Conservation (phyloP, 306 rosid species). For the Heteromeles arbutifolia region DNA sequence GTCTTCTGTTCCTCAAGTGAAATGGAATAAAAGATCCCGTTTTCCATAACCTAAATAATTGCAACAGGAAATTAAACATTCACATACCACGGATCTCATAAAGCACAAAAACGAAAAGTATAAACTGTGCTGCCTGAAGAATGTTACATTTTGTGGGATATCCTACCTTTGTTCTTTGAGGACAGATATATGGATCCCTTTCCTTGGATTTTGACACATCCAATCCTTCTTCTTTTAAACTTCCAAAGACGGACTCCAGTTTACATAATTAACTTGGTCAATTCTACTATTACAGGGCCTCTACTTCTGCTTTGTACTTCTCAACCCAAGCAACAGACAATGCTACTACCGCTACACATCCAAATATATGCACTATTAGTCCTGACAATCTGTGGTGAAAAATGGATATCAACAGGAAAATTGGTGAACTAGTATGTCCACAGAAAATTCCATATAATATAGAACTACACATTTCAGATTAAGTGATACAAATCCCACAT, state of each 20-base stretch:
- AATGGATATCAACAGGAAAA: slow-evolving; percentile 2
- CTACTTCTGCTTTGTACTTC: slow-evolving; percentile 72
- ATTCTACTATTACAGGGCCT: slow-evolving; percentile 44
- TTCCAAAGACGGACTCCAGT: slow-evolving; percentile 83
- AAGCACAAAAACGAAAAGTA: not conserved
- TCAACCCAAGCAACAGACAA: slow-evolving; percentile 99
- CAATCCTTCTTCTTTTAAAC: slow-evolving; percentile 86
- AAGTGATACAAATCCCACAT: not conserved
- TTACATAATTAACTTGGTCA: slow-evolving; percentile 51
- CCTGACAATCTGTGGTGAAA: slow-evolving; percentile 69
- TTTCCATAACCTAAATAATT: slow-evolving; percentile 57
- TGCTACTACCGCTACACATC: slow-evolving; percentile 88
- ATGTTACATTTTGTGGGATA: not conserved
- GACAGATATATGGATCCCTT: slow-evolving; percentile 43
- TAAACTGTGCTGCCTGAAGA: not conserved
- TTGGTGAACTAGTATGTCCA: not conserved
- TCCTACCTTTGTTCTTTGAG: slow-evolving; percentile 66
- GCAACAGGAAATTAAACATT: slow-evolving; percentile 10
- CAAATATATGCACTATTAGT: slow-evolving; percentile 71
- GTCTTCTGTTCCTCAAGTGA: slow-evolving; percentile 93
- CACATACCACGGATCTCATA: slow-evolving; percentile 3
- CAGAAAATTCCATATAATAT: not conserved
- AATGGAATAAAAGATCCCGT: slow-evolving; percentile 62
- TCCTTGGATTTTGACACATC: slow-evolving; percentile 48
- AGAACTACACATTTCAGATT: not conserved